A percentile compares a stretch with the other conserved stretches of the same genome.
phyloP scores from a whole-genome alignment of 352 stramenopile species.

The Pythium brassicae region DNA sequence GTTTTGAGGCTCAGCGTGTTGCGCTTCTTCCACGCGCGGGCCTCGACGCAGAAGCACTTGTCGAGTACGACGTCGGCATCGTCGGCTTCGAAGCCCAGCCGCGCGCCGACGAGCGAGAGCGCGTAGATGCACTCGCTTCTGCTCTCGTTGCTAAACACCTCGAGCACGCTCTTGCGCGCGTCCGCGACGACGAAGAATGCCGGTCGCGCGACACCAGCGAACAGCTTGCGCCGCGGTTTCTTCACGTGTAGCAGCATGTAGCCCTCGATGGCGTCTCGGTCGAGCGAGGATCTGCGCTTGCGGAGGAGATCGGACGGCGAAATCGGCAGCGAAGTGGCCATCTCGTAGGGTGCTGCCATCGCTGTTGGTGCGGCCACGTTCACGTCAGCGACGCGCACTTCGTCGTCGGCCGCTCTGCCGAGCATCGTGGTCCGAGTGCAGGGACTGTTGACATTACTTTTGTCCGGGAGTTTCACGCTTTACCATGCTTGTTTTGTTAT shows the following conservation, averaged over 20 bases:
- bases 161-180: conserved; percentile 42
- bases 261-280: conserved; percentile 39
- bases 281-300: conserved; percentile 25
- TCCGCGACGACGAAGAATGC: conserved; percentile 51
- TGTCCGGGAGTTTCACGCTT: background rate
- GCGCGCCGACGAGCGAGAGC: conserved; percentile 48
- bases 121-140: conserved; percentile 51
- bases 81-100: conserved; percentile 66
- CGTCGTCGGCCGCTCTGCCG: background rate
- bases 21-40: conserved; percentile 67
- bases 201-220: conserved; percentile 35
- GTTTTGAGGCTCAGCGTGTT: conserved; percentile 48
- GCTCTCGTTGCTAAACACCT: conserved; percentile 61
- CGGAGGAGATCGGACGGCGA: background rate
- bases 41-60: conserved; percentile 74
- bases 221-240: conserved; percentile 51
- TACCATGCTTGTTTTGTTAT: background rate
- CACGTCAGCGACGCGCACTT: background rate
- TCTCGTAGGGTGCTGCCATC: background rate
- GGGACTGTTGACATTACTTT: background rate
- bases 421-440: background rate
- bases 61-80: conserved; percentile 64
- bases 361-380: background rate
- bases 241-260: conserved; percentile 66
- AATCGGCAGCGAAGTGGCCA: background rate